A percentile compares a stretch with the other conserved stretches of the same genome.
Evolutionary conservation across 768 basidiomycete genomes (phyloP).

Genomic region (Tricholomella constricta): DNA sequence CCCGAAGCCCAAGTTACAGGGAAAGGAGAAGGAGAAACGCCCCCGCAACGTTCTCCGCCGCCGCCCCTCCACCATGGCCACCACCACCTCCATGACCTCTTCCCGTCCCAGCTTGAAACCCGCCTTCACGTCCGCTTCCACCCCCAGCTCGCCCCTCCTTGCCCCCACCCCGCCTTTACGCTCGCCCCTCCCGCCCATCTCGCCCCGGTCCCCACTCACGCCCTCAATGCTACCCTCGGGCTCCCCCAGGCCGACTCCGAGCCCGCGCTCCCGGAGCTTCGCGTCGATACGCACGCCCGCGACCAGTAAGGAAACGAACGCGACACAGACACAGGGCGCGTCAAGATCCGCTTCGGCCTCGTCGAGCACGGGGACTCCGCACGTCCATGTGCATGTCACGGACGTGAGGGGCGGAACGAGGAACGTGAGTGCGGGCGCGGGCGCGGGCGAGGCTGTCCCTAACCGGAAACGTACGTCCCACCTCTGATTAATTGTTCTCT

Average conservation of each 20-base stretch:
- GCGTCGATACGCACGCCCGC: no score
- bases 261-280: no score
- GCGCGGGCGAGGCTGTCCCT: no score
- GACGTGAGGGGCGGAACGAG: no score
- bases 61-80: constrained; percentile 7
- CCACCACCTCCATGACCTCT: background rate
- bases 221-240: constrained; percentile 6
- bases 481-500: no score
- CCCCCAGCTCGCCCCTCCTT: background rate
- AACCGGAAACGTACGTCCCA: no score
- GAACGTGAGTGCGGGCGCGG: no score
- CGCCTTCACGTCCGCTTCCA: background rate
- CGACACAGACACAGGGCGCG: no score
- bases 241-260: background rate
- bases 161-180: background rate
- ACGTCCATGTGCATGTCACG: no score
- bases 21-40: constrained; percentile 9
- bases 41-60: constrained; percentile 14
- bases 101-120: background rate
- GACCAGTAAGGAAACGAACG: no score
- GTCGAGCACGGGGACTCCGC: no score
- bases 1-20: background rate
- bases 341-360: no score
- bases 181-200: constrained; percentile 10
- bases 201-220: constrained; percentile 10